Evolutionary conservation across 306 rosid genomes (phyloP), one percentile per base, ranked within the genome.

Genomic region (Quercus engelmannii): DNA sequence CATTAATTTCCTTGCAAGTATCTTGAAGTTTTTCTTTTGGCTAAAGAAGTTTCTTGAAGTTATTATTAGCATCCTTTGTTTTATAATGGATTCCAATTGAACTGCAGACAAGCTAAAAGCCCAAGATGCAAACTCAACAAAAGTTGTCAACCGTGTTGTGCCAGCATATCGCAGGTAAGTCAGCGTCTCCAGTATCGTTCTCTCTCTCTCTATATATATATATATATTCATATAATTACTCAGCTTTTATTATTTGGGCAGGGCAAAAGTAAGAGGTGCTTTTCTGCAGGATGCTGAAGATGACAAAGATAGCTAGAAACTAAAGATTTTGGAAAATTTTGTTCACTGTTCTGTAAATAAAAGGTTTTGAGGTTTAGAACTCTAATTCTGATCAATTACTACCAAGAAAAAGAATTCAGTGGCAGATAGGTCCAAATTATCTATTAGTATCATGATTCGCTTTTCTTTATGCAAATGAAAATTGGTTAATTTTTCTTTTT

Each of bases 211-310:
- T 41, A 55, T 54, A 30, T 11, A 49, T 7, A 19, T 33, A 75
- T 57, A 55, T 75, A 26, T 65, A n/a, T 43, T 62, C 55, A 64
- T 78, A 25, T 28, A 46, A 43, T 61, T 72, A 76, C 54, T 78
- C 20, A 6, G 49, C 55, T 68, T 19, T 31, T 46, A 67, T 74
- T 43, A 75, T 51, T 82, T 79, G 74, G 30, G 80, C 94, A 90
- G 98, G 89, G 85, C 97, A 64, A 93, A 88, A 84, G 86, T 90
- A 69, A 85, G 97, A 80, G 98, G 97, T 23, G 97, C 86, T 18
- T 77, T 90, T 76, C 84, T 93, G 85, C 91, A 80, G 75, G 88
- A 88, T 84, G 82, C 86, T 2, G 97, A 82, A 30, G 88, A 84
- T 55, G 87, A 76, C 63, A 85, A 88, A 46, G 49, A 65, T 62